Evolutionary conservation across 2,329 filamentous ascomycete genomes (phyloP), one percentile per base, ranked within the genome.

Genomic region (Exophiala spinifera): DNA sequence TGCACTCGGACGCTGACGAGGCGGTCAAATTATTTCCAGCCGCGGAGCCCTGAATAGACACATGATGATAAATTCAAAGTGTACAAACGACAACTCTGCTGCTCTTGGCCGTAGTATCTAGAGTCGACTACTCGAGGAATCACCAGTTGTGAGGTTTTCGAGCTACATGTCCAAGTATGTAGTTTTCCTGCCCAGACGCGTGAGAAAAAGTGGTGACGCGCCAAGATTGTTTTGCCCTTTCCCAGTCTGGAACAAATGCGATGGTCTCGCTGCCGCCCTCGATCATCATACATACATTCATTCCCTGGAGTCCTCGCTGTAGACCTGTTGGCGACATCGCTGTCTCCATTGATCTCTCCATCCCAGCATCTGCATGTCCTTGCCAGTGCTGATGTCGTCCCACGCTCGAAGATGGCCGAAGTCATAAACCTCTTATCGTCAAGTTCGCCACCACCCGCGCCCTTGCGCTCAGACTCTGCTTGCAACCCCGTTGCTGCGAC

Each of bases 371-470:
- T n/a, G 3, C 17, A n/a, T 19, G 17, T 19, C 4, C 36, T n/a
- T 39, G 14, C 14, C 10, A n/a, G 17, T 39, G 36, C 36, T n/a
- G 17, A 19, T 6, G 5, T 5, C 17, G n/a, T 39, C 13, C 17
- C 36, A 19, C 28, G 2, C 5, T 13, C 13, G 51, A 44, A 23
- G 1, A 58, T 58, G 55, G 23, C 46, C 10, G 51, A 55, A 28
- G 58, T 60, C 15, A 56, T 60, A 25, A 49, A 49, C n/a, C 53
- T 58, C n/a, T 44, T 59, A 21, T 61, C 55, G 4, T 56, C 50
- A 15, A 56, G 54, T 47, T 49, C 52, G 36, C 56, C 56, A 39
- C 45, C 33, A 7, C 23, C 11, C 23, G 14, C 48, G 23, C 45
- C 45, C 15, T 23, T 20, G 11, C 36, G 33, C 23, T 42, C 8